Evolutionary conservation across 1,284 basidiomycete genomes (phyloP).

Genomic region (Anthracocystis setariae): DNA sequence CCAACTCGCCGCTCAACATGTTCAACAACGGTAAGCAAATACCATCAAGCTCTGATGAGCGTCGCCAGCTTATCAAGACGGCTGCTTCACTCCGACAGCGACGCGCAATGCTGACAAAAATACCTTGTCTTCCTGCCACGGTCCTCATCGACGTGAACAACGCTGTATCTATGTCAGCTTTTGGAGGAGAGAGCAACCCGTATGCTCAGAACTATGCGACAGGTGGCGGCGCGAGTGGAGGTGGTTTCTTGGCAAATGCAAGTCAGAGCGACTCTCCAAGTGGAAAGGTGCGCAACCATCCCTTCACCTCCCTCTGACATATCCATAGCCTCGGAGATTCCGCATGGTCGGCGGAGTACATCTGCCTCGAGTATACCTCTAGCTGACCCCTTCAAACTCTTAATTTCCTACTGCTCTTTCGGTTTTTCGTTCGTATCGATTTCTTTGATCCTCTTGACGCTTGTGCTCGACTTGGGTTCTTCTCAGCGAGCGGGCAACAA

Average conservation of each 20-base stretch:
- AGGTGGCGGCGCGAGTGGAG: constrained; percentile 51
- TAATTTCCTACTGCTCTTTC: not conserved
- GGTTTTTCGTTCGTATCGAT: not conserved
- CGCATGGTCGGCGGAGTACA: not conserved
- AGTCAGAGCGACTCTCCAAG: constrained; percentile 50
- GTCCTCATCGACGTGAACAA: too few species aligned
- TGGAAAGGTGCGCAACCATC: constrained; percentile 32
- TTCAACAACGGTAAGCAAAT: constrained; percentile 49
- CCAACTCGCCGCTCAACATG: constrained; percentile 15
- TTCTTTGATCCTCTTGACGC: not conserved
- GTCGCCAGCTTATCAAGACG: not conserved
- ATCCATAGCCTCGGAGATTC: not conserved
- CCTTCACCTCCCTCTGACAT: not conserved
- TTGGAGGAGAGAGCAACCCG: constrained; percentile 44
- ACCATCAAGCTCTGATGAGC: not conserved
- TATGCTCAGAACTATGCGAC: constrained; percentile 57
- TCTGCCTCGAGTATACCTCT: not conserved
- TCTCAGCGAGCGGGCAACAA: constrained; percentile 55
- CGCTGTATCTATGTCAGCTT: too few species aligned
- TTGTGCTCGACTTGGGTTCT: constrained; percentile 8
- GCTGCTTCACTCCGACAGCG: not conserved
- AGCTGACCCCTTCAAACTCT: not conserved
- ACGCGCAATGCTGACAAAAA: not conserved
- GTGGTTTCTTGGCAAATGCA: constrained; percentile 51
- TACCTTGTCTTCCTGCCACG: too few species aligned